Base-by-base conservation (phyloP, 2,329 filamentous ascomycete species). In the Westerdykella aurantiaca region DNA sequence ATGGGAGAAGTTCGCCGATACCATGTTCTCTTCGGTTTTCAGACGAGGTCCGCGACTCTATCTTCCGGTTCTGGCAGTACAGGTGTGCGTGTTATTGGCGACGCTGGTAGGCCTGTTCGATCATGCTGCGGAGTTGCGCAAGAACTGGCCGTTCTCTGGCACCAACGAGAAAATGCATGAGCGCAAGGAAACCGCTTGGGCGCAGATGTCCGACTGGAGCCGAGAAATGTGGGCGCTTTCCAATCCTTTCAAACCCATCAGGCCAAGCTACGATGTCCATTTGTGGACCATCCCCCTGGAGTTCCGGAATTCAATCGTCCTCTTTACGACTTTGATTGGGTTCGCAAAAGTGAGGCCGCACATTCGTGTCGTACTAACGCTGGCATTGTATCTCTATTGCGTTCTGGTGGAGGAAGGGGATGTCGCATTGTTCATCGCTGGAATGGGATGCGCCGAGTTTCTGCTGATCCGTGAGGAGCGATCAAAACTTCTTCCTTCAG, bases 11-110 rank as follows among this genome's bases (percentile, higher is more conserved):
- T 57, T 74, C 39, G 59, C 61, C 12, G 69, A 73, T 41, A 69
- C 65, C 31, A 47, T 74, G 38, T 66, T 64, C 22, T 73, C 71
- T 5, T 69, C 70, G 5, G 52, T 74, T 6, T 75, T 75, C 55
- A 62, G 72, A 34, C 63, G 72, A 45, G 72, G 68, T 61, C 53
- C 73, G 31, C 67, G 72, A 10, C 63, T 75, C 1, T 70, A 67
- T 46, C 54, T 74, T 4, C 72, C 72, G 2, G 67, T 82, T 16
- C 71, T 80, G 25, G 63, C 65, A 39, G 76, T 75, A 5, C 76
- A 79, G 2, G 68, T 79, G 29, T 38, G 73, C 17, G 52, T 58
- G 11, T 16, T 58, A 11, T 6, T 53, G 13, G 38, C 46, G 5
- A 43, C 48, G 5, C 44, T 48, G 11, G 14, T 53, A 13, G 56